These are phyloP conservation scores for Polygonum aviculare DNA, from an alignment of 148 eudicot species.

Conservation along the genomic window DNA sequence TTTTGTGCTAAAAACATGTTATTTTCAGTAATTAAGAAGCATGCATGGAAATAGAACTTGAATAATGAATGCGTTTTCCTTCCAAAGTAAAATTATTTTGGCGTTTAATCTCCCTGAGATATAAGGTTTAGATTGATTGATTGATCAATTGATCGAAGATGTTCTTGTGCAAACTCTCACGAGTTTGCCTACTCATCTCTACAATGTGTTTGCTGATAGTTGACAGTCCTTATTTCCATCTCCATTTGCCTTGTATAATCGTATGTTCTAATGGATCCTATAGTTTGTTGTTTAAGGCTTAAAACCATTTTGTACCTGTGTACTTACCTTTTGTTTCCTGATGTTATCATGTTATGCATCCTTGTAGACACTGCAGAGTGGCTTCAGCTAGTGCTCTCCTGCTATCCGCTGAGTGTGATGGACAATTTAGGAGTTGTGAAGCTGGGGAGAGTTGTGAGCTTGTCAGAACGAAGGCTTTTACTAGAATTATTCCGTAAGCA, in stretches of 20 bases:
- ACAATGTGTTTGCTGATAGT: not conserved
- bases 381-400: conserved; percentile 75
- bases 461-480: conserved; percentile 43
- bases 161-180: not conserved
- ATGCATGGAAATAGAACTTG: not conserved
- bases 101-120: not conserved
- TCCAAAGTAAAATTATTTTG: not conserved
- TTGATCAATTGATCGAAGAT: not conserved
- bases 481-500: conserved; percentile 72
- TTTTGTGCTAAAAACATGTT: not conserved
- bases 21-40: not conserved
- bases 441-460: conserved; percentile 37
- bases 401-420: conserved; percentile 49
- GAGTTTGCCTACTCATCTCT: not conserved
- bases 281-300: not conserved
- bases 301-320: not conserved
- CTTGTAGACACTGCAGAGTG: conserved; percentile 70
- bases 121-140: not conserved
- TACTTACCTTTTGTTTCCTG: not conserved
- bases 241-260: not conserved
- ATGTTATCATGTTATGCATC: conserved; percentile 5
- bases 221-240: not conserved
- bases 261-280: not conserved
- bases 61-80: not conserved
- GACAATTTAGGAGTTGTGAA: conserved; percentile 25